These are phyloP conservation scores for Fragaria ananassa DNA, from an alignment of 306 rosid genomes.

Conservation along the genomic window DNA sequence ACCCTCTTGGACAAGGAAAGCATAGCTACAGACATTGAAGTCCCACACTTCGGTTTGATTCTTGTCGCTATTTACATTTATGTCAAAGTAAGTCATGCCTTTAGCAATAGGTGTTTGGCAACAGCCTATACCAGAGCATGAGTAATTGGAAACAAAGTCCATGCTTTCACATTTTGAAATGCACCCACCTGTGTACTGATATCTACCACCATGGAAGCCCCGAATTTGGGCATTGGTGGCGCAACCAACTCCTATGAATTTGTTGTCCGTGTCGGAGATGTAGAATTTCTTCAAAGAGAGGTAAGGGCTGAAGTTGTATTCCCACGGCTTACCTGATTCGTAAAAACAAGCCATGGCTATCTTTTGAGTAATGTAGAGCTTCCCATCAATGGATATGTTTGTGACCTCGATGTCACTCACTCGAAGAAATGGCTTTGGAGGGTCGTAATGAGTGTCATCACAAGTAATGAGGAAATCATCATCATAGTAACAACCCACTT, in stretches of 20 bases:
- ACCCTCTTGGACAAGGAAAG: slow-evolving; percentile 2
- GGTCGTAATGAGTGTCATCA: neutral
- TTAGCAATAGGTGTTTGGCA: neutral
- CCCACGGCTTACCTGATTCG: rapidly evolving
- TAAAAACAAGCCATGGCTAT: neutral
- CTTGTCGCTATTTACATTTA: rapidly evolving
- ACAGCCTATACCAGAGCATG: neutral
- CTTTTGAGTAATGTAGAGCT: neutral
- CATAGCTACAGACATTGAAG: neutral
- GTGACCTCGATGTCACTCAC: neutral
- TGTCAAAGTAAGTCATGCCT: neutral
- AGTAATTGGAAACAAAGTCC: neutral
- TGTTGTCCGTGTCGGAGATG: neutral
- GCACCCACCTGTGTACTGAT: neutral
- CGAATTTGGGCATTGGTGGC: neutral
- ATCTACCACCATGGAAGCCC: neutral
- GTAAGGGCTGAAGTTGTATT: neutral
- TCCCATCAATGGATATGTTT: neutral
- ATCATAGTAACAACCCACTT: neutral
- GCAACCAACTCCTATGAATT: neutral
- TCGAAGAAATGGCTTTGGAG: neutral
- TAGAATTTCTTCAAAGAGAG: neutral
- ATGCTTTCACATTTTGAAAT: neutral
- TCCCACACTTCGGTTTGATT: neutral
- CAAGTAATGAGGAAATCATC: neutral